Conservation (phyloP, 192 early-diverging fungal species). For the Mortierella hygrophila region DNA sequence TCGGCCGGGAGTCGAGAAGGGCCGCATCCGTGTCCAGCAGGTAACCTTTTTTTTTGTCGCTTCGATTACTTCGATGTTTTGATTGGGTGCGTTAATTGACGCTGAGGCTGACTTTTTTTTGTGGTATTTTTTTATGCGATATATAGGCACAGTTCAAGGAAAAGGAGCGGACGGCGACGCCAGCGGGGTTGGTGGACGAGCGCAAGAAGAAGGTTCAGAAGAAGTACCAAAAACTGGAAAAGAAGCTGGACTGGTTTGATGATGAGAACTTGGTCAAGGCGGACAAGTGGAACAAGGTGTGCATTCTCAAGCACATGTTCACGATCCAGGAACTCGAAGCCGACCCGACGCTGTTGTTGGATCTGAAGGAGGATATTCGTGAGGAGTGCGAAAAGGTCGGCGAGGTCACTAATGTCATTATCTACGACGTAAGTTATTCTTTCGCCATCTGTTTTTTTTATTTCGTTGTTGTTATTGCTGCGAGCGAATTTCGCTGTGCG, state of each 20-base stretch:
- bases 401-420: constrained; percentile 92
- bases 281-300: constrained; percentile 84
- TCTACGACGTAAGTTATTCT: constrained; percentile 87
- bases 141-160: constrained; percentile 85
- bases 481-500: background rate
- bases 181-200: constrained; percentile 56
- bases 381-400: constrained; percentile 94
- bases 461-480: constrained; percentile 34
- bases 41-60: constrained; percentile 34
- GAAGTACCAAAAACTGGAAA: constrained; percentile 80
- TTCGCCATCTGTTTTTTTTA: constrained; percentile 22
- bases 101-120: too few relatives aligned
- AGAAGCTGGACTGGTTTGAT: constrained; percentile 95
- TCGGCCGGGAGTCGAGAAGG: constrained; percentile 68
- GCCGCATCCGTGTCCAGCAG: constrained; percentile 80
- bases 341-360: constrained; percentile 88
- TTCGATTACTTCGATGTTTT: background rate
- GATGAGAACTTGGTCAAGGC: constrained; percentile 73
- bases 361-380: constrained; percentile 94
- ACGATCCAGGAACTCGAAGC: constrained; percentile 88
- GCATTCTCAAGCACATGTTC: constrained; percentile 97
- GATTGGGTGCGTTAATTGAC: background rate
- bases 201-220: constrained; percentile 73
- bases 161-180: constrained; percentile 64
- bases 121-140: background rate